Evolutionary conservation across 306 rosid genomes (phyloP).

Genomic region (Cercis canadensis): DNA sequence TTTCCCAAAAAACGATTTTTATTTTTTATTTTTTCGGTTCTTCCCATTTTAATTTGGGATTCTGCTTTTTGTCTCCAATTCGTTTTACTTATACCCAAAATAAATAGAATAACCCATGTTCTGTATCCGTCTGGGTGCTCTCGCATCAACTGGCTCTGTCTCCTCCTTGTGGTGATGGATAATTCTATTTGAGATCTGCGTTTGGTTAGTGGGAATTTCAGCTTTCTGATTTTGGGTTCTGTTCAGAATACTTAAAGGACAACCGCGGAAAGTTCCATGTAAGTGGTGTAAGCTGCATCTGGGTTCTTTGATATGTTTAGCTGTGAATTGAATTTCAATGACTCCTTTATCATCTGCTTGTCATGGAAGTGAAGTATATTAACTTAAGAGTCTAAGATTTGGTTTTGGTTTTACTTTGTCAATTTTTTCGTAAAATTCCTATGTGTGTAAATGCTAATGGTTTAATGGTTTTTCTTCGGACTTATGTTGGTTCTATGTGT

Average conservation of each 20-base stretch:
- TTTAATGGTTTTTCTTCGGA: not conserved
- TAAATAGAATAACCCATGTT: constrained; percentile 30
- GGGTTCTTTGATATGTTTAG: constrained; percentile 33
- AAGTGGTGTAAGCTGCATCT: constrained; percentile 31
- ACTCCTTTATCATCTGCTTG: constrained; percentile 8
- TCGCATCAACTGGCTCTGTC: constrained; percentile 53
- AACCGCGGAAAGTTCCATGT: constrained; percentile 28
- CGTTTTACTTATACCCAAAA: constrained; percentile 17
- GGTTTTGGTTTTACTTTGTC: constrained; percentile 12
- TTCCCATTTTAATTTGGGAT: not conserved
- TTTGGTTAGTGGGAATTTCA: constrained; percentile 33
- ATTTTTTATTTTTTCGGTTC: not conserved
- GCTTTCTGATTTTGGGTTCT: constrained; percentile 34
- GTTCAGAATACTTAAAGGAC: constrained; percentile 15
- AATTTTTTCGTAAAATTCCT: not conserved
- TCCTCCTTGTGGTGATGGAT: constrained; percentile 31
- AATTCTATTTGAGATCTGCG: constrained; percentile 51
- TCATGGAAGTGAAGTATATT: not conserved
- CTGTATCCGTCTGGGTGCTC: constrained; percentile 40
- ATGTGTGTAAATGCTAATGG: not conserved
- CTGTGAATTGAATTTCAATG: constrained; percentile 22
- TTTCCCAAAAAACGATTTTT: not conserved
- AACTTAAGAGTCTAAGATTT: not conserved
- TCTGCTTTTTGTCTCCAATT: constrained; percentile 2
- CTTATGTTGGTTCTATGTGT: not conserved